Conservation (phyloP, 1,284 basidiomycete genomes). For the Ustilago esculenta region DNA sequence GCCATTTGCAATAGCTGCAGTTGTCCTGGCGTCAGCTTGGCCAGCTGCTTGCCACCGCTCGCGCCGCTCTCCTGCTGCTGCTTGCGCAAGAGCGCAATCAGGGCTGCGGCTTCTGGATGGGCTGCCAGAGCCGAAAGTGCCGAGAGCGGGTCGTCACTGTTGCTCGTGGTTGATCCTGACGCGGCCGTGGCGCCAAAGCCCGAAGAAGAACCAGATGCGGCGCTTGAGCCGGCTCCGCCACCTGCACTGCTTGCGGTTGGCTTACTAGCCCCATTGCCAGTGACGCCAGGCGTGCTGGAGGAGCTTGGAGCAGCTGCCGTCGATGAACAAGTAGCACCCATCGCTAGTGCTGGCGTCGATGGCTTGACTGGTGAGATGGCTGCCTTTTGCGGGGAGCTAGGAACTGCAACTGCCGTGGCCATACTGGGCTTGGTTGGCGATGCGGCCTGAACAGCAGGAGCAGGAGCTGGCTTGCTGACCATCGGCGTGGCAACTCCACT, state of each 20-base stretch:
- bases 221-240: neutral
- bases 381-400: constrained; percentile 9
- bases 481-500: constrained; percentile 1
- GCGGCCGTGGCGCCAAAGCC: constrained; percentile 2
- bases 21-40: constrained; percentile 61
- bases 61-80: constrained; percentile 55
- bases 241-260: constrained; percentile 7
- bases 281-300: neutral
- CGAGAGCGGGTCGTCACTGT: constrained; percentile 49
- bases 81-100: constrained; percentile 60
- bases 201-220: constrained; percentile 1
- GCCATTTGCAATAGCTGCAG: constrained; percentile 64
- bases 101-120: constrained; percentile 61
- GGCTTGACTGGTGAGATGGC: constrained; percentile 11
- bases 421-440: constrained; percentile 9
- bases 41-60: constrained; percentile 42
- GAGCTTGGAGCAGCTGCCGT: neutral
- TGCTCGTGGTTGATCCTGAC: neutral
- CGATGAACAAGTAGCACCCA: neutral
- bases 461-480: constrained; percentile 7
- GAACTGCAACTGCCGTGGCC: neutral
- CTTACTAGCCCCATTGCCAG: constrained; percentile 11
- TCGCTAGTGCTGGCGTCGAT: neutral
- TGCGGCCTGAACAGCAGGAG: neutral
- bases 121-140: constrained; percentile 57